Evolutionary conservation across 2,329 filamentous ascomycete genomes (phyloP), one percentile per base, ranked within the genome.

Genomic region (Pseudogymnoascus sp.): DNA sequence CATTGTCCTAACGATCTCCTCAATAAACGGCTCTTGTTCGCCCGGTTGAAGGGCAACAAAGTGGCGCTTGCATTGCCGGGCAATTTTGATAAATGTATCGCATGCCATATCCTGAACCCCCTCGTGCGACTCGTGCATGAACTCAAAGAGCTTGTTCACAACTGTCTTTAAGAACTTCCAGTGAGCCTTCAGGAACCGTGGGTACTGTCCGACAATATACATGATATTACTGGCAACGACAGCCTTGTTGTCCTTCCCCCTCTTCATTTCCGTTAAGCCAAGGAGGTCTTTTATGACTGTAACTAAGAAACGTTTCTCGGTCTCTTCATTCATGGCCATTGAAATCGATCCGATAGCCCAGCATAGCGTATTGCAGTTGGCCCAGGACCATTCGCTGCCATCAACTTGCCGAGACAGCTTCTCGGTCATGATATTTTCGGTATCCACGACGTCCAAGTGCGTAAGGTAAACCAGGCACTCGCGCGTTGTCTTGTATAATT

Each of bases 111-210:
- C 94, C 77, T 99, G 95, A 26, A 99, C 94, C 80, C 91, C 94
- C 80, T 99, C 94, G 72, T 99, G 94, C 1, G 94, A 97, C 77
- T 99, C 94, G 75, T 99, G 94, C 94, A 99, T 99, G 74, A 99
- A 99, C 78, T 99, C 94, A 72, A 99, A 99, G 4, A 99, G 83
- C 80, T 99, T 99, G 79, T 99, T 99, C 72, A 99, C 94, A 16
- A 99, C 94, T 2, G 94, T 99, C 85, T 99, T 99, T 63, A 99
- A 81, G 78, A 99, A 99, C 75, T 99, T 99, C 94, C 94, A 99
- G 76, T 99, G 94, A 1, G 94, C 94, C 80, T 99, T 99, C 70
- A 99, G 80, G 79, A 99, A 99, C 19, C 94, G 90, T 38, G 94
- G 94, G 73, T 99, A 99, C 74, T 99, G 94, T 64, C 94, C 94